These are phyloP conservation scores for Orbilia ellipsospora DNA, from an alignment of 2,329 filamentous ascomycete species.

Conservation along the genomic window DNA sequence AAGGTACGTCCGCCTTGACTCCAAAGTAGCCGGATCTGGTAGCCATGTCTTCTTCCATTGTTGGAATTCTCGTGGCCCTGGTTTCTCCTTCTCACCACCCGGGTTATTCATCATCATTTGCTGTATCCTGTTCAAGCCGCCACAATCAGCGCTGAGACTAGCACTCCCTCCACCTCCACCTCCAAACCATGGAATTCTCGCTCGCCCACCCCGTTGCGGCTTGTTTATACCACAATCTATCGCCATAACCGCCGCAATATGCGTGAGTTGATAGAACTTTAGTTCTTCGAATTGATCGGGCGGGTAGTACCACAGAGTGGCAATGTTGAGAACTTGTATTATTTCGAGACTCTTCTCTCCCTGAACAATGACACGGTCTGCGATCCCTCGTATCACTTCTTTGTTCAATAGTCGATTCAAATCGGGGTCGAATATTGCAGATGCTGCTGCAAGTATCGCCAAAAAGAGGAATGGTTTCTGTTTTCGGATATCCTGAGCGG, in stretches of 20 bases:
- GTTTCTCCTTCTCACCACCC: conserved; percentile 22
- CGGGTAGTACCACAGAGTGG: conserved; percentile 58
- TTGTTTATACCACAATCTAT: conserved; percentile 58
- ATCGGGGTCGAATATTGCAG: conserved; percentile 56
- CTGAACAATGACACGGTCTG: conserved; percentile 58
- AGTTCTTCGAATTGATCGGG: conserved; percentile 59
- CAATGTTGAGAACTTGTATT: conserved; percentile 58
- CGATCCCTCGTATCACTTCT: conserved; percentile 57
- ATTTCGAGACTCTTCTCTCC: conserved; percentile 59
- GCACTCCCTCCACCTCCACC: background rate
- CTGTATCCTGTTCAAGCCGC: conserved; percentile 36
- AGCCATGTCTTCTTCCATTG: conserved; percentile 45
- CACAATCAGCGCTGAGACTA: conserved; percentile 19
- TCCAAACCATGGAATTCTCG: conserved; percentile 33
- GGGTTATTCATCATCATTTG: conserved; percentile 30
- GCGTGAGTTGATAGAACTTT: conserved; percentile 59
- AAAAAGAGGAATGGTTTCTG: conserved; percentile 59
- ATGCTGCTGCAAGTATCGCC: conserved; percentile 58
- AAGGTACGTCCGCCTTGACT: conserved; percentile 62
- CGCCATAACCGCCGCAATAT: conserved; percentile 59
- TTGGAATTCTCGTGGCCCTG: conserved; percentile 34
- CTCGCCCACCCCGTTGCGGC: conserved; percentile 32
- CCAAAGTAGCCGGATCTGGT: conserved; percentile 59
- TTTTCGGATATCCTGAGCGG: conserved; percentile 56
- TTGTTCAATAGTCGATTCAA: conserved; percentile 57